Base-by-base conservation (phyloP, 257 asterid genomes). In the Solanum etuberosum region DNA sequence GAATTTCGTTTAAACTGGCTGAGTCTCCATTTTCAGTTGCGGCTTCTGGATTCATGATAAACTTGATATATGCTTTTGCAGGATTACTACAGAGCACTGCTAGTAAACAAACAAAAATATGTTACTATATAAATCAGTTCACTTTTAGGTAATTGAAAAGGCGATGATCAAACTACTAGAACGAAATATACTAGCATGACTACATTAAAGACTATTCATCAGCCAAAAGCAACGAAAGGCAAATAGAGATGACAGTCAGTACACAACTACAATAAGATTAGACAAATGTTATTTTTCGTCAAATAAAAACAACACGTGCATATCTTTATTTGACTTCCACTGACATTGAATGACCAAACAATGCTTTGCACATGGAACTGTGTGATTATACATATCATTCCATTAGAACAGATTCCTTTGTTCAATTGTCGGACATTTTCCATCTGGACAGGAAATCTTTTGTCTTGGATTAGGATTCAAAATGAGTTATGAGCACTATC, bases 41-140 rank as follows among this genome's bases (percentile, higher is more conserved):
- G 76, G 92, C 88, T 87, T 90, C 92, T 86, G 90, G 89, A 90
- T 94, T 93, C 99, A 95, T 96, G 87, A 90, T 72, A 74, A 86
- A 88, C 86, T 89, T 85, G 88, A 48, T 25, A 86, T 86, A 83
- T 73, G 76, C 87, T 35, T 73, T 86, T 35, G 88, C 76, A 85
- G 88, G 87, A 73, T 87, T 89, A 89, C 46, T 34, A 25, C 25
- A 32, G 65, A 68, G 86, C 87, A 61, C 92, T 89, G 92, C 86
- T 89, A 81, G 84, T 37, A 83, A 72, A 57, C 74, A 59, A 72
- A 82, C 86, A 90, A 84, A 83, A 29, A 86, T 70, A 37, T 73
- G 48, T 42, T 54, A 67, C 81, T 35, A 73, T 21, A 73, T 73
- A 35, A 73, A 82, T 67, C 48, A 10, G 12, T n/a, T 40, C 23